These are phyloP conservation scores for Pseudocercospora musae DNA, from an alignment of 2,329 filamentous ascomycete species.

Conservation along the genomic window DNA sequence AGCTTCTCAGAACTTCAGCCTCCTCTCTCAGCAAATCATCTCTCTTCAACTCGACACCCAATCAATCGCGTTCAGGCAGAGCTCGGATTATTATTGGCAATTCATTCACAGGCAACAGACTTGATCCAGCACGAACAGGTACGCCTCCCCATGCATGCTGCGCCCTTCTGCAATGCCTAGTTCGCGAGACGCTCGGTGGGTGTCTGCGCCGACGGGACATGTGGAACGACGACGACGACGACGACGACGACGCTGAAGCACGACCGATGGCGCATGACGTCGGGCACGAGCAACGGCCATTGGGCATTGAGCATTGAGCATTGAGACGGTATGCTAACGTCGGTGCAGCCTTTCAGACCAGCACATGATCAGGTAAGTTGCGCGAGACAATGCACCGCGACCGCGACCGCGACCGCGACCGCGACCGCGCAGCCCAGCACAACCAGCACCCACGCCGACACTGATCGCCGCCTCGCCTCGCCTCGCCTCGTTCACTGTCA, in stretches of 20 bases:
- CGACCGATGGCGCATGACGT: slow-evolving; percentile 9
- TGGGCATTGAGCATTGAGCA: no score
- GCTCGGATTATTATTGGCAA: no score
- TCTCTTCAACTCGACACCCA: not conserved
- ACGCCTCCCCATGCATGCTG: slow-evolving; percentile 8
- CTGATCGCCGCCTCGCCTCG: not conserved
- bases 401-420: no score
- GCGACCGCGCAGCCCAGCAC: no score
- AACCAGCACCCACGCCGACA: slow-evolving; percentile 2
- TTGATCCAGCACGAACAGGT: slow-evolving; percentile 10
- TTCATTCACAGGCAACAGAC: slow-evolving; percentile 2
- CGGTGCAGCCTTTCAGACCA: not conserved
- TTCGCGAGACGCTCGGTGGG: slow-evolving; percentile 8
- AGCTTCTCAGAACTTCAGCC: not conserved
- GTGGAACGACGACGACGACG: not conserved
- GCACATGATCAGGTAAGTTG: not conserved
- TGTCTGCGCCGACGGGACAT: not conserved
- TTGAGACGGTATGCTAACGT: slow-evolving; percentile 13
- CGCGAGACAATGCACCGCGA: not conserved
- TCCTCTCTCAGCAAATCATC: not conserved
- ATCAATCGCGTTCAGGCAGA: not conserved
- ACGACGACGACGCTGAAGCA: no score
- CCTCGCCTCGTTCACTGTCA: slow-evolving; percentile 12
- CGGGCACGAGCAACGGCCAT: slow-evolving; percentile 8
- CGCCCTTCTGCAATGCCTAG: not conserved